A percentile compares a stretch with the other conserved stretches of the same genome.
Evolutionary conservation across 495 filamentous ascomycete species (phyloP).

Genomic region (Hapsidospora chrysogenum): DNA sequence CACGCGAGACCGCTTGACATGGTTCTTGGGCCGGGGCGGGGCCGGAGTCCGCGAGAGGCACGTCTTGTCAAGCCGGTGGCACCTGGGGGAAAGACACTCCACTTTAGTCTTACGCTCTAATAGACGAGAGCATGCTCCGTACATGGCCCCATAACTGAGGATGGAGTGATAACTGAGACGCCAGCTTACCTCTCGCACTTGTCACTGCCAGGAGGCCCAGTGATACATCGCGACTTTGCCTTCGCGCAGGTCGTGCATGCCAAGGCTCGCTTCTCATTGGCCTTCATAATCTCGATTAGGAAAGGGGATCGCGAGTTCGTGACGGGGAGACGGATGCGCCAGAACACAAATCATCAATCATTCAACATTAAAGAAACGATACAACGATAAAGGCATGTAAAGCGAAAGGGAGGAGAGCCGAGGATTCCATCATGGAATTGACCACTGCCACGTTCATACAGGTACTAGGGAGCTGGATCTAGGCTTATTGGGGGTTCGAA

Average conservation of each 20-base stretch:
- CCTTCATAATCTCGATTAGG: neutral
- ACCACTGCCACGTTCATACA: too few relatives aligned
- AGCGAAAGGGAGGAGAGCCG: too few relatives aligned
- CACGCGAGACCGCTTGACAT: constrained; percentile 14
- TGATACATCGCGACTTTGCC: constrained; percentile 7
- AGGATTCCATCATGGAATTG: too few relatives aligned
- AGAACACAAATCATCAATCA: too few relatives aligned
- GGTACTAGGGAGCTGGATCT: too few relatives aligned
- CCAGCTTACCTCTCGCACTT: constrained; percentile 6
- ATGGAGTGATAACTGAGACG: neutral
- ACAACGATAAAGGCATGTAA: too few relatives aligned
- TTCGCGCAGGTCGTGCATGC: constrained; percentile 9
- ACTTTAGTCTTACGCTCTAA: neutral
- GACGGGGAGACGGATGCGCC: too few relatives aligned
- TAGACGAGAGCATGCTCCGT: neutral
- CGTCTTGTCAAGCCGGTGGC: constrained; percentile 12
- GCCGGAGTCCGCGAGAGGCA: constrained; percentile 14
- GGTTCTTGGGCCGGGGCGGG: constrained; percentile 14
- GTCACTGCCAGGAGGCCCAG: constrained; percentile 2
- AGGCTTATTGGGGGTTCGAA: too few relatives aligned
- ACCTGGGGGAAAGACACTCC: constrained; percentile 6
- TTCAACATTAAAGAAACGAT: too few relatives aligned
- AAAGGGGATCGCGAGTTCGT: too few relatives aligned
- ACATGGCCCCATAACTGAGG: neutral
- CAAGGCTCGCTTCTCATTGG: constrained; percentile 4